Evolutionary conservation across 140 eudicot species (phyloP), one percentile per base, ranked within the genome.

Genomic region (Stevia rebaudiana): DNA sequence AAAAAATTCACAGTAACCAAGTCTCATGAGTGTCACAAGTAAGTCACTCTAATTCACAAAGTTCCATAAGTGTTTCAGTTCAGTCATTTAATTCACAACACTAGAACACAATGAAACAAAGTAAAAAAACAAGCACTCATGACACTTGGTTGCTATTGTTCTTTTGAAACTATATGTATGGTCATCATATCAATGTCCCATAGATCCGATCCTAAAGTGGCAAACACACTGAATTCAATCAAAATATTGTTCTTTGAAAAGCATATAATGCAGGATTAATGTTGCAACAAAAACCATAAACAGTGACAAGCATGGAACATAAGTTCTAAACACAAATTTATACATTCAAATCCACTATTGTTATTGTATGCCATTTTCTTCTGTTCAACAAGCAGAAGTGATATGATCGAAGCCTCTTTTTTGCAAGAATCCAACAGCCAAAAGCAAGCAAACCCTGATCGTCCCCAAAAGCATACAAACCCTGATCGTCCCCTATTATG

Each of bases 371-470:
- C 33, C 69, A 25, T 11, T 68, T 37, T 70, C 50, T 22, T 23
- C 40, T 74, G 5, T 50, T 69, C 49, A 43, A 56, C 75, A 61
- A 75, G 66, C 37, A 36, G 35, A 76, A 73, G 66, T 25, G 55
- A 60, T 13, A 52, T 23, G 18, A 65, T 52, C 58, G 61, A 72
- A 77, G 86, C 80, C 48, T 21, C 65, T 36, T 73, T 49, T 19
- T 69, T 43, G 17, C 13, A 50, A 49, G 36, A 49, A 40, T 5
- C 58, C 44, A 51, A 57, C 55, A 55, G 71, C 75, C 56, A 13
- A 47, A 55, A 40, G 71, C 58, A 72, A 30, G 43, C 67, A 31
- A 31, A 48, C 63, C 76, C 25, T 12, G 24, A 59, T 54, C n/a
- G 21, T 6, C 40, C 42, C 48, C 57, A 13, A 47, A 55, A 40